phyloP scores from a whole-genome alignment of 495 filamentous ascomycete genomes.

The Tuber microsphaerosporum region DNA sequence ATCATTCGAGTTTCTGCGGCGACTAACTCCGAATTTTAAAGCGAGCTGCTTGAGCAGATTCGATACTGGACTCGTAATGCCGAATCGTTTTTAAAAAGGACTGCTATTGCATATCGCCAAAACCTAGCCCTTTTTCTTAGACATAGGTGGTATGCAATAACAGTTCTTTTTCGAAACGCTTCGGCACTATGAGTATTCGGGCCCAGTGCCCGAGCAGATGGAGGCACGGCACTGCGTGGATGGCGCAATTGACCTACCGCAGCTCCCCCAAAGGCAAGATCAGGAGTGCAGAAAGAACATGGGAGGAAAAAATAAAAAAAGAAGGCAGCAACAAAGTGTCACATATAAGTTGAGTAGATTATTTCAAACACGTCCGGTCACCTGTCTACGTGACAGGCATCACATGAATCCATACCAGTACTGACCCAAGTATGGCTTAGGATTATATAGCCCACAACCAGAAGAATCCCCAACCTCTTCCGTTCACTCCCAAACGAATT shows the following conservation, averaged over 20 bases:
- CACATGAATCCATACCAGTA: background rate
- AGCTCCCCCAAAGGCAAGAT: background rate
- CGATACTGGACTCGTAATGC: background rate
- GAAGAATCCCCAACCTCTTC: too few relatives aligned
- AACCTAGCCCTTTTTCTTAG: too few relatives aligned
- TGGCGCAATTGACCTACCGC: background rate
- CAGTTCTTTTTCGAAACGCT: too few relatives aligned
- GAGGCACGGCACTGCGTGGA: background rate
- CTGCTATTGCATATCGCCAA: too few relatives aligned
- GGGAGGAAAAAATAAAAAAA: background rate
- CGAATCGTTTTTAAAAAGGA: too few relatives aligned
- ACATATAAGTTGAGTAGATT: background rate
- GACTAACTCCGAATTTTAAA: background rate
- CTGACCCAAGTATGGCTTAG: too few relatives aligned
- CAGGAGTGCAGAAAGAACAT: background rate
- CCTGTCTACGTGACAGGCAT: background rate
- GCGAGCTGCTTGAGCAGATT: background rate
- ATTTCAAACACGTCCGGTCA: slow-evolving; percentile 1
- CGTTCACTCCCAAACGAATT: too few relatives aligned
- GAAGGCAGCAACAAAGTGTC: slow-evolving; percentile 1
- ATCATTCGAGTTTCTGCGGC: background rate
- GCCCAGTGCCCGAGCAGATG: background rate
- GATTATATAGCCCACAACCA: background rate
- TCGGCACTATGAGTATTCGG: too few relatives aligned
- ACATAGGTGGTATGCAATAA: too few relatives aligned